A percentile compares a stretch with the other conserved stretches of the same genome.
phyloP scores from a whole-genome alignment of 441 rosid genomes.

The Adansonia rubrostipa region DNA sequence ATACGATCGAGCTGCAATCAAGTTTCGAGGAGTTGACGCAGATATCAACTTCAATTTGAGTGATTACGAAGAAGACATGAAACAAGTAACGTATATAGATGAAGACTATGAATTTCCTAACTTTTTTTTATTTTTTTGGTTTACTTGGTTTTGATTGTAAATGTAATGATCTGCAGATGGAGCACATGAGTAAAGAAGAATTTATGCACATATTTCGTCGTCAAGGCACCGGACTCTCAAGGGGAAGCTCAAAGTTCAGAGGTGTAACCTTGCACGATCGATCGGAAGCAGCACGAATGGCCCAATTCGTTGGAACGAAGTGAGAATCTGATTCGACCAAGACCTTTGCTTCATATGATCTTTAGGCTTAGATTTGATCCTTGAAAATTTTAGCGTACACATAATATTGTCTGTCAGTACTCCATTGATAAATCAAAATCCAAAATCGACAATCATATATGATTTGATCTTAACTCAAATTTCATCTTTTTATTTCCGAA shows the following conservation, averaged over 20 bases:
- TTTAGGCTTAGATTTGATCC: too few relatives aligned
- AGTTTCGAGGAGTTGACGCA: constrained; percentile 92
- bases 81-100: constrained; percentile 40
- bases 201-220: constrained; percentile 65
- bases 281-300: constrained; percentile 53
- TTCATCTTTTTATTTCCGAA: background rate
- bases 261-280: constrained; percentile 52
- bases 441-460: too few relatives aligned
- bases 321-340: too few relatives aligned
- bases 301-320: too few relatives aligned
- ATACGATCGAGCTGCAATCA: constrained; percentile 82
- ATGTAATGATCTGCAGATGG: constrained; percentile 40
- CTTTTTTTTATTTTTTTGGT: too few relatives aligned
- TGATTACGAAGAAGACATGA: constrained; percentile 66
- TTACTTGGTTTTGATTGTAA: background rate
- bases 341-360: too few relatives aligned
- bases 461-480: too few relatives aligned
- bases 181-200: constrained; percentile 55
- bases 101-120: too few relatives aligned
- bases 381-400: too few relatives aligned
- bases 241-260: constrained; percentile 27
- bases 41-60: constrained; percentile 65
- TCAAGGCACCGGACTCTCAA: constrained; percentile 58
- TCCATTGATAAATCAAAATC: too few relatives aligned
- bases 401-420: too few relatives aligned